Evolutionary conservation across 164 flowering plant species (phyloP).

Genomic region (Annona cherimola): DNA sequence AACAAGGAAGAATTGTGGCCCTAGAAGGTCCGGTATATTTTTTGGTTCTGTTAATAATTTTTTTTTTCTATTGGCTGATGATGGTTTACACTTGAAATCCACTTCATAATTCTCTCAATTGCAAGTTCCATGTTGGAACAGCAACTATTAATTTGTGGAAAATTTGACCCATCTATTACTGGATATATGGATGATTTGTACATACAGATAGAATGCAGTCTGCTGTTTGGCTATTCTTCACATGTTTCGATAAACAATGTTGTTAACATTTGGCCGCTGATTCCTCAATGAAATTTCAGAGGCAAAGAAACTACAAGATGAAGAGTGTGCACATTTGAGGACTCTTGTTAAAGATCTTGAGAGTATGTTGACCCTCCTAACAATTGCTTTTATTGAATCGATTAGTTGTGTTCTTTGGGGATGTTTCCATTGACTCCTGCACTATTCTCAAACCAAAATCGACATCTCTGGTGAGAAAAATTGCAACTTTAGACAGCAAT

Average conservation of each 20-base stretch:
- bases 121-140: too few relatives aligned
- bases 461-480: background rate
- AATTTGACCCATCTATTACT: too few relatives aligned
- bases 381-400: background rate
- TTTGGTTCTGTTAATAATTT: background rate
- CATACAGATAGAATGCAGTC: too few relatives aligned
- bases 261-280: background rate
- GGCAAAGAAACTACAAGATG: conserved; percentile 42
- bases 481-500: background rate
- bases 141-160: too few relatives aligned
- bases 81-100: too few relatives aligned
- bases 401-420: background rate
- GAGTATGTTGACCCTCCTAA: conserved; percentile 36
- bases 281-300: conserved; percentile 31
- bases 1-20: conserved; percentile 62
- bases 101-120: too few relatives aligned
- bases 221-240: background rate
- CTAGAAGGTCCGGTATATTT: conserved; percentile 57
- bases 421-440: background rate
- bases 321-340: conserved; percentile 59
- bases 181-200: too few relatives aligned
- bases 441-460: background rate
- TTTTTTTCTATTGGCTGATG: background rate
- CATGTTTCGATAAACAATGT: background rate
- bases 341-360: conserved; percentile 70